Evolutionary conservation across 75 land plant genomes (phyloP).

Genomic region (Ceratopteris richardii): DNA sequence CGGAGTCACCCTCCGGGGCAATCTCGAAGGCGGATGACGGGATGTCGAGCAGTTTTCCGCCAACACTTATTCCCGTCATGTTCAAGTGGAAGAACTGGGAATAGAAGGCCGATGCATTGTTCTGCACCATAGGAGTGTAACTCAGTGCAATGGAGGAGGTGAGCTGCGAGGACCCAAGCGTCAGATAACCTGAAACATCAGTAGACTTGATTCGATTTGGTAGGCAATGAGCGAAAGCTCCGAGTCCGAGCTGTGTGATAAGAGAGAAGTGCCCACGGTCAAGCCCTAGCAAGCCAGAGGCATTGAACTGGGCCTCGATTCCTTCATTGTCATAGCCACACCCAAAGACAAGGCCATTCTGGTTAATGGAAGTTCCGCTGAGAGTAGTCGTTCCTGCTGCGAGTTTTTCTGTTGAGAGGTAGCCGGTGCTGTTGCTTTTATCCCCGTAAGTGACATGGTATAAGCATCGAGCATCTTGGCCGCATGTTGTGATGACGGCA

Average conservation of each 20-base stretch:
- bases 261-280: neutral
- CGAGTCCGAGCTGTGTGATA: neutral
- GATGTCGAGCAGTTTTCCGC: neutral
- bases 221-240: slow-evolving; percentile 14
- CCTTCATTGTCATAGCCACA: neutral
- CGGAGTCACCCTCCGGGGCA: neutral
- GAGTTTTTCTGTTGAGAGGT: neutral
- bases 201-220: neutral
- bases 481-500: no score
- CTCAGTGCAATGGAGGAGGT: neutral
- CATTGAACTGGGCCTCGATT: neutral
- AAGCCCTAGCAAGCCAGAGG: neutral
- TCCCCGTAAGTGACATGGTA: neutral
- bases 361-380: no score
- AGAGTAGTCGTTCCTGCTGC: neutral
- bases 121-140: neutral
- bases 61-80: neutral
- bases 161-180: neutral
- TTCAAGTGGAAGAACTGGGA: slow-evolving; percentile 3
- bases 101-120: neutral
- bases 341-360: neutral
- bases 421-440: slow-evolving; percentile 2
- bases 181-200: neutral
- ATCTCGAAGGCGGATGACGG: neutral
- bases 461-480: neutral